Percentiles rank a stretch among this genome's conserved stretches.
Conservation (phyloP, 169 alveolate species). For the Plasmodium falciparum region DNA sequence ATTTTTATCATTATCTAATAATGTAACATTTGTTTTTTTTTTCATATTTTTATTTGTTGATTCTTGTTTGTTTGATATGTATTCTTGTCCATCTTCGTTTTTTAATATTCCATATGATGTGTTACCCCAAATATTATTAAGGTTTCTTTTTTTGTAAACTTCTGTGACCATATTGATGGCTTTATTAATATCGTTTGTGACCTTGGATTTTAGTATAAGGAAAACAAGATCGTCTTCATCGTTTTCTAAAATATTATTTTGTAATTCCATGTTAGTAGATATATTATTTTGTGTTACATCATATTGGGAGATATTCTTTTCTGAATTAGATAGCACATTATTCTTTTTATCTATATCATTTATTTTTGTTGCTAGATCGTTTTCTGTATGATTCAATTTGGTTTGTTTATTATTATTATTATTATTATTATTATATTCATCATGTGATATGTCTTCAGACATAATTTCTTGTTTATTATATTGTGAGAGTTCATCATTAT, state of each 20-base stretch:
- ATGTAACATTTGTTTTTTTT: not conserved
- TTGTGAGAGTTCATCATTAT: slow-evolving; percentile 17
- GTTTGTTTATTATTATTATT: not conserved
- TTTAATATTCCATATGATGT: slow-evolving; percentile 6
- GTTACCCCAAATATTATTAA: slow-evolving; percentile 31
- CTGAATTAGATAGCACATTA: not conserved
- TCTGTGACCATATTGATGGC: slow-evolving; percentile 56
- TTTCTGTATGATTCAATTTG: not conserved
- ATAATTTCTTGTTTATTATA: not conserved
- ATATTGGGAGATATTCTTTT: not conserved
- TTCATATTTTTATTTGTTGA: not conserved
- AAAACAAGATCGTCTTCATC: slow-evolving; percentile 44
- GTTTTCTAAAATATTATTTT: not conserved
- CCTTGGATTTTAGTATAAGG: slow-evolving; percentile 34
- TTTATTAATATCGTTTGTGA: slow-evolving; percentile 36
- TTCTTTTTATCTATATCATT: not conserved
- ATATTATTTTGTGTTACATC: not conserved
- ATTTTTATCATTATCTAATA: not conserved
- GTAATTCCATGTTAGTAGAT: not conserved
- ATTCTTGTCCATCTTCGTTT: not conserved
- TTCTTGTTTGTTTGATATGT: not conserved
- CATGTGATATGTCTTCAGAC: too few species aligned
- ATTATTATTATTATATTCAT: not conserved
- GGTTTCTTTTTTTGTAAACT: slow-evolving; percentile 49
- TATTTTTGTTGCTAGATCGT: not conserved